phyloP scores from a whole-genome alignment of 257 asterid species.

The Nicotiana tabacum region DNA sequence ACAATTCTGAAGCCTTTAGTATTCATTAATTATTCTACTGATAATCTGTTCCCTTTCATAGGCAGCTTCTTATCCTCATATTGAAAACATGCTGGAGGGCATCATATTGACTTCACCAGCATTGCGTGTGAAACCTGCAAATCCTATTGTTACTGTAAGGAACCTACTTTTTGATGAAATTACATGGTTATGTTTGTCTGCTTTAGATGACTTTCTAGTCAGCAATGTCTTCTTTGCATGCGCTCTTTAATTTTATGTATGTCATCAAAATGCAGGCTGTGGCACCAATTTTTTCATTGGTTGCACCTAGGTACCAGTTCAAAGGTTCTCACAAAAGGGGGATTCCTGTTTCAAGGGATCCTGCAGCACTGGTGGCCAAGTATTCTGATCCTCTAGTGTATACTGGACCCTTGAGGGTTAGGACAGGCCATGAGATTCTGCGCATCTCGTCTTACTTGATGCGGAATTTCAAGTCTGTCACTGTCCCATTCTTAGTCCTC shows the following conservation, averaged over 20 bases:
- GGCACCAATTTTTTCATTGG: constrained; percentile 86
- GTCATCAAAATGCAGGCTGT: constrained; percentile 53
- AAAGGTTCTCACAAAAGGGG: constrained; percentile 98
- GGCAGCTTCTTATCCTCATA: constrained; percentile 80
- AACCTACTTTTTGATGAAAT: neutral
- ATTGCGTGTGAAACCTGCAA: constrained; percentile 93
- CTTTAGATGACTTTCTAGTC: neutral
- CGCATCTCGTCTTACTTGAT: constrained; percentile 77
- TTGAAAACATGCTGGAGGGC: constrained; percentile 86
- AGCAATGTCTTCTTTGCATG: neutral
- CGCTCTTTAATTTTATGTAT: neutral
- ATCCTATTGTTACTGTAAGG: constrained; percentile 93
- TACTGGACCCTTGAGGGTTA: constrained; percentile 90
- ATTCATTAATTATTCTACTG: constrained; percentile 9
- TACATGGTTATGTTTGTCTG: neutral
- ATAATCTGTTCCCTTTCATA: constrained; percentile 24
- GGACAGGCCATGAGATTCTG: constrained; percentile 93
- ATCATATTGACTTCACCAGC: constrained; percentile 96
- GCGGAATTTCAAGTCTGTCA: constrained; percentile 63
- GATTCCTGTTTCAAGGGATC: constrained; percentile 93
- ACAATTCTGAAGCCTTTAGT: neutral
- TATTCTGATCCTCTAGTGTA: constrained; percentile 97
- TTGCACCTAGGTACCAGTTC: constrained; percentile 94
- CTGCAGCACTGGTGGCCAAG: constrained; percentile 76
- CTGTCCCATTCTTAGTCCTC: constrained; percentile 92